These are phyloP conservation scores for Pichia sp. DNA, from an alignment of 1,139 yeast species.

Conservation along the genomic window DNA sequence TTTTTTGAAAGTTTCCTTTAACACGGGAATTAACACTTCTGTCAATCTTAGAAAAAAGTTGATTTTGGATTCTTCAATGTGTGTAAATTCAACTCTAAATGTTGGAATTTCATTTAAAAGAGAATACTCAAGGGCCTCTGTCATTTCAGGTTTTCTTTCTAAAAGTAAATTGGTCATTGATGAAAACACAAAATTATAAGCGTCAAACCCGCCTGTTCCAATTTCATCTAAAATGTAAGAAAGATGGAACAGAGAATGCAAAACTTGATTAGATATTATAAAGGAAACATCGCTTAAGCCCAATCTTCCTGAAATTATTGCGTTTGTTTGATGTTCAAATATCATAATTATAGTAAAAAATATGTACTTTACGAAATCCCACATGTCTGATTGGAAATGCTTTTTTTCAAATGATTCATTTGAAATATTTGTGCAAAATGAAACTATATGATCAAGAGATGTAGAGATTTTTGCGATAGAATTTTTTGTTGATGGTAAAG, in stretches of 20 bases:
- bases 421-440: constrained; percentile 5
- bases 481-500: neutral
- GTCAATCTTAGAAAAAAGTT: constrained; percentile 52
- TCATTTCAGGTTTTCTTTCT: constrained; percentile 28
- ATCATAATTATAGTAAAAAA: constrained; percentile 23
- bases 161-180: constrained; percentile 44
- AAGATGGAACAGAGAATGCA: constrained; percentile 42
- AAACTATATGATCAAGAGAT: constrained; percentile 5
- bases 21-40: constrained; percentile 42
- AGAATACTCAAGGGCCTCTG: constrained; percentile 36
- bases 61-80: constrained; percentile 42
- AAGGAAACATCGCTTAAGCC: constrained; percentile 2
- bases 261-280: constrained; percentile 19
- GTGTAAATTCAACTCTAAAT: constrained; percentile 26
- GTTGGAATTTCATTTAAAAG: constrained; percentile 37
- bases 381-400: constrained; percentile 9
- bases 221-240: constrained; percentile 52
- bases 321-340: constrained; percentile 20
- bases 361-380: constrained; percentile 21
- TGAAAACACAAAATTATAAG: constrained; percentile 59
- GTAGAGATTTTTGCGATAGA: neutral
- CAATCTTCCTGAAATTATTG: neutral
- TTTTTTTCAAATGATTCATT: neutral
- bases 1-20: constrained; percentile 4
- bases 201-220: constrained; percentile 68